Conservation (phyloP, 2,329 filamentous ascomycete genomes). For the Colletotrichum sp. region DNA sequence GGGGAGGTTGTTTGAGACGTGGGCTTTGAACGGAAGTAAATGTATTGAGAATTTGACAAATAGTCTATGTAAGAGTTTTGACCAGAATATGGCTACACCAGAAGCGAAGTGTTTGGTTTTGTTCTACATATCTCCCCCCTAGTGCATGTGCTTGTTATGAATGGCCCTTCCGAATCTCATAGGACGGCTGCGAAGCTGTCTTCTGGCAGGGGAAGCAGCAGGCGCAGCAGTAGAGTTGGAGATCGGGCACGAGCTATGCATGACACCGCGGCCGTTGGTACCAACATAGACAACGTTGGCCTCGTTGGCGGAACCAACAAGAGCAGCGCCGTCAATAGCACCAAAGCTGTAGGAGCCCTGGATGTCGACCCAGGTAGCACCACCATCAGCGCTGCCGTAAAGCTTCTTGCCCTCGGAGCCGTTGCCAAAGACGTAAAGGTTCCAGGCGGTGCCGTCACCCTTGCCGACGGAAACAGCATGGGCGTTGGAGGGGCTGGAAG, state of each 20-base stretch:
- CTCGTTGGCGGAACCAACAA: constrained; percentile 51
- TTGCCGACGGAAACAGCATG: constrained; percentile 49
- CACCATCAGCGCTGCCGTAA: constrained; percentile 49
- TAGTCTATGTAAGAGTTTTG: background rate
- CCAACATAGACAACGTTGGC: constrained; percentile 53
- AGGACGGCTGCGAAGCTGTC: background rate
- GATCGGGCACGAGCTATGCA: constrained; percentile 29
- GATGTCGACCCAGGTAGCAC: constrained; percentile 50
- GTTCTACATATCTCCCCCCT: background rate
- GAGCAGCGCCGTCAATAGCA: constrained; percentile 39
- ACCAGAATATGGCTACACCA: background rate
- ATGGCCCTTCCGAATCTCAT: background rate
- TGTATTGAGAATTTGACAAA: background rate
- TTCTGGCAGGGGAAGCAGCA: background rate
- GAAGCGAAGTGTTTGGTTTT: background rate
- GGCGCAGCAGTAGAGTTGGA: background rate
- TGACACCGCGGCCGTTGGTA: constrained; percentile 53
- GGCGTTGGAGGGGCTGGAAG: constrained; percentile 39
- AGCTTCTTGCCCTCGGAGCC: constrained; percentile 47
- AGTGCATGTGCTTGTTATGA: background rate
- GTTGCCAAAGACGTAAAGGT: constrained; percentile 51
- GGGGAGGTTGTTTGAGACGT: no score
- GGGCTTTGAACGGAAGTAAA: background rate
- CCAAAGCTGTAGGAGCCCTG: constrained; percentile 53
- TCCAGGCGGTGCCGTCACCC: constrained; percentile 44